These are phyloP conservation scores for Penicillium sumatraense DNA, from an alignment of 2,329 filamentous ascomycete species.

Conservation along the genomic window DNA sequence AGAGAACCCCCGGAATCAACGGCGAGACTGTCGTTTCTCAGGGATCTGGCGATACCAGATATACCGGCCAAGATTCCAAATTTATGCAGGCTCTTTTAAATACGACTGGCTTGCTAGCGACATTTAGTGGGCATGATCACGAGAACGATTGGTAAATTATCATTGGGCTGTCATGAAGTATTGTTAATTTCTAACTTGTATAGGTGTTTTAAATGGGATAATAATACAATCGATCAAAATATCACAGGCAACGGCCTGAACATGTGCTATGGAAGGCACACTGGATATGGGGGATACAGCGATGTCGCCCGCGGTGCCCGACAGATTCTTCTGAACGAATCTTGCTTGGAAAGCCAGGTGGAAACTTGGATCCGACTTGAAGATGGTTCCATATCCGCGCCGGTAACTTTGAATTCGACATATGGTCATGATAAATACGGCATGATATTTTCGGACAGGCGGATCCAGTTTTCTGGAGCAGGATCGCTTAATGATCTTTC, in stretches of 20 bases:
- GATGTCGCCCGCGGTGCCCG: conserved; percentile 65
- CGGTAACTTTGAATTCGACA: conserved; percentile 62
- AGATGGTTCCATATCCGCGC: conserved; percentile 56
- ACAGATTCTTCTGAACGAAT: conserved; percentile 57
- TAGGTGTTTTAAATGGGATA: conserved; percentile 48
- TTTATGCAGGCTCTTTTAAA: conserved; percentile 67
- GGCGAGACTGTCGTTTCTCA: conserved; percentile 47
- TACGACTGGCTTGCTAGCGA: conserved; percentile 59
- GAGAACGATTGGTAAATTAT: conserved; percentile 54
- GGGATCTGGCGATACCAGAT: conserved; percentile 27
- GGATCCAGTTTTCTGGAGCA: neutral
- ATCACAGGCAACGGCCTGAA: conserved; percentile 49
- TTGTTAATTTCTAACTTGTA: neutral
- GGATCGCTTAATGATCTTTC: neutral
- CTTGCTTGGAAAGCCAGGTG: conserved; percentile 48
- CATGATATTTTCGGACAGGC: neutral
- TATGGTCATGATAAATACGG: conserved; percentile 61
- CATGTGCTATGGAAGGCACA: conserved; percentile 67
- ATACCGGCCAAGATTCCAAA: conserved; percentile 56
- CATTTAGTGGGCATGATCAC: conserved; percentile 72
- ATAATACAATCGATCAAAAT: conserved; percentile 31
- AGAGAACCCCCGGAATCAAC: conserved; percentile 53
- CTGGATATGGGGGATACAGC: conserved; percentile 73
- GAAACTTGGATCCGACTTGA: conserved; percentile 68
- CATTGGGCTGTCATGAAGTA: neutral